Conservation (phyloP, 768 basidiomycete species). For the Lentinus tigrinus region DNA sequence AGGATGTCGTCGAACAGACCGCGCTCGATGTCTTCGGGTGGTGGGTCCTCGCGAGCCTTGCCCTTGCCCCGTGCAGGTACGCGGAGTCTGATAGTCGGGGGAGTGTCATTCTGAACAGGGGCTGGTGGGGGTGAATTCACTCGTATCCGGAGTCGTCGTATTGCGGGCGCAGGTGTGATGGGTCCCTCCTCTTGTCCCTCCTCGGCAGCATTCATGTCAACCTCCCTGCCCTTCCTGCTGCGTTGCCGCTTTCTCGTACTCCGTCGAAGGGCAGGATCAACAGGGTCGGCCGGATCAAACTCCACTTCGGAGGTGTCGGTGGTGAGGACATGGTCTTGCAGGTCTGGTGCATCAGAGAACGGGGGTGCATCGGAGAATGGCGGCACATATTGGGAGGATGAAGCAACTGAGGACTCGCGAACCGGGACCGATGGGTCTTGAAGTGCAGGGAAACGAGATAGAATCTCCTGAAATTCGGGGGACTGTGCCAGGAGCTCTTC, state of each 20-base stretch:
- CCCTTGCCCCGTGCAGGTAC: slow-evolving; percentile 64
- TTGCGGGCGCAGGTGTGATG: slow-evolving; percentile 9
- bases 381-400: slow-evolving; percentile 33
- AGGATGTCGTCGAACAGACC: slow-evolving; percentile 88
- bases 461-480: slow-evolving; percentile 4
- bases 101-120: slow-evolving; percentile 15
- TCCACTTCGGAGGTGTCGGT: slow-evolving; percentile 33
- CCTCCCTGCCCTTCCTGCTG: slow-evolving; percentile 27
- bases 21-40: slow-evolving; percentile 49
- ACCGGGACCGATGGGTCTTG: too few species aligned
- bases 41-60: slow-evolving; percentile 54
- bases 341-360: neutral
- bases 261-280: slow-evolving; percentile 23
- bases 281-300: slow-evolving; percentile 34
- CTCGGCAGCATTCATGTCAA: slow-evolving; percentile 9
- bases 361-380: slow-evolving; percentile 12
- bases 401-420: slow-evolving; percentile 45
- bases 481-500: neutral
- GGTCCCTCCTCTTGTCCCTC: slow-evolving; percentile 24
- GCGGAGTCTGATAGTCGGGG: slow-evolving; percentile 48
- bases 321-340: slow-evolving; percentile 21
- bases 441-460: neutral
- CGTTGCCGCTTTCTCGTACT: slow-evolving; percentile 33
- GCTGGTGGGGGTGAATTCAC: slow-evolving; percentile 37
- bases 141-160: slow-evolving; percentile 50